Evolutionary conservation across 2,329 filamentous ascomycete genomes (phyloP).

Genomic region (Colletotrichum horii): DNA sequence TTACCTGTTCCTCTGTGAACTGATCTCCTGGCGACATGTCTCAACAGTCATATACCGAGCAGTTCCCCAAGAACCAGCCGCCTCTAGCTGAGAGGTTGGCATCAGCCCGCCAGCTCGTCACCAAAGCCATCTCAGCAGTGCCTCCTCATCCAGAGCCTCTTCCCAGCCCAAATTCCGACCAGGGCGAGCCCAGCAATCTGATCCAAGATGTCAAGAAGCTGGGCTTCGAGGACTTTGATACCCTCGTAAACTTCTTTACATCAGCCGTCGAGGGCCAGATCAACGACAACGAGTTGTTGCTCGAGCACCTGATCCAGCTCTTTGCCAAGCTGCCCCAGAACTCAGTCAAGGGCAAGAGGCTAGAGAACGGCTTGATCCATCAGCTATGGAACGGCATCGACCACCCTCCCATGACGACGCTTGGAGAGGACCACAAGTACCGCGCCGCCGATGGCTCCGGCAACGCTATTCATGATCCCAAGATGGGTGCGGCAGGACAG

Average conservation of each 20-base stretch:
- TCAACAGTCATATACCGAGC: background rate
- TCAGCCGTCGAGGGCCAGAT: slow-evolving; percentile 13
- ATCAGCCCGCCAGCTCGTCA: slow-evolving; percentile 1
- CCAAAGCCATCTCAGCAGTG: slow-evolving; percentile 5
- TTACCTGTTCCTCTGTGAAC: background rate
- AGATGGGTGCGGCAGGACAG: slow-evolving; percentile 22
- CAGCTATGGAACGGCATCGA: slow-evolving; percentile 24
- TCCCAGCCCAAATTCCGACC: background rate
- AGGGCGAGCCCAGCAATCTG: slow-evolving; percentile 6
- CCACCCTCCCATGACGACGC: slow-evolving; percentile 22
- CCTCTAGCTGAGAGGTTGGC: slow-evolving; percentile 10
- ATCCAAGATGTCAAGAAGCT: slow-evolving; percentile 22
- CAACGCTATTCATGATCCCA: slow-evolving; percentile 21
- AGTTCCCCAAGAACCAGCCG: slow-evolving; percentile 14
- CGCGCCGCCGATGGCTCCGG: slow-evolving; percentile 25
- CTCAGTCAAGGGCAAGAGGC: slow-evolving; percentile 18
- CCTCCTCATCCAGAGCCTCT: background rate
- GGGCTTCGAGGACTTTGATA: slow-evolving; percentile 24
- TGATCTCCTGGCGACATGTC: background rate
- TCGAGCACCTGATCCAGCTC: slow-evolving; percentile 23
- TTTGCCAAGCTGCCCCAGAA: slow-evolving; percentile 19
- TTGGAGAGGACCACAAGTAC: slow-evolving; percentile 22
- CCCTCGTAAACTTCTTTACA: slow-evolving; percentile 18
- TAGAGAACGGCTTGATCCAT: slow-evolving; percentile 21
- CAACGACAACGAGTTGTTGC: slow-evolving; percentile 22